These are phyloP conservation scores for Moesziomyces sp. DNA, from an alignment of 1,284 basidiomycete genomes.

Conservation along the genomic window DNA sequence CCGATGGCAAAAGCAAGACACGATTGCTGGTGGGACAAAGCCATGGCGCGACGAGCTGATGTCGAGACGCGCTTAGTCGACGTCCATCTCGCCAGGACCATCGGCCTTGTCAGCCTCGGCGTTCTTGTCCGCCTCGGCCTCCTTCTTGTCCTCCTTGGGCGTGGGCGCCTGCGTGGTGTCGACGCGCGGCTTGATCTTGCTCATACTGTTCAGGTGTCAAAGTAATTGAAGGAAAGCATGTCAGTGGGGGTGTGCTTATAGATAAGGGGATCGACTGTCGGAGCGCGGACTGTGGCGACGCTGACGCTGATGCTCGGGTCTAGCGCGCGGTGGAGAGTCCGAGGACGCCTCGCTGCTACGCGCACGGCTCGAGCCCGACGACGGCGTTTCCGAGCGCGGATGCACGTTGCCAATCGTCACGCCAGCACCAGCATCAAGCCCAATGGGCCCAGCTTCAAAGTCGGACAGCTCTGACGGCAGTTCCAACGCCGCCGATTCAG, in stretches of 20 bases:
- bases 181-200: conserved; percentile 59
- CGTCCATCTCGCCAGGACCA: conserved; percentile 63
- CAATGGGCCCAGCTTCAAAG: background rate
- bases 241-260: conserved; percentile 1
- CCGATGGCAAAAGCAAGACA: too few relatives aligned
- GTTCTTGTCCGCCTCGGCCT: conserved; percentile 1
- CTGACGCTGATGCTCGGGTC: conserved; percentile 19
- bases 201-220: conserved; percentile 37
- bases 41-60: background rate
- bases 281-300: conserved; percentile 2
- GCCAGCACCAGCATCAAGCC: too few relatives aligned
- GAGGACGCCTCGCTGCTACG: background rate
- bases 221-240: background rate
- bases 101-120: conserved; percentile 35
- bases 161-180: conserved; percentile 50
- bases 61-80: conserved; percentile 45
- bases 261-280: background rate
- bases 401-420: background rate
- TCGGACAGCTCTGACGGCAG: conserved; percentile 22
- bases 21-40: background rate
- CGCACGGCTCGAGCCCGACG: conserved; percentile 2
- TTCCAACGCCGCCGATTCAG: conserved; percentile 2
- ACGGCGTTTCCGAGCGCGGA: conserved; percentile 19
- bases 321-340: background rate
- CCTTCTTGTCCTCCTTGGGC: conserved; percentile 42